Evolutionary conservation across 1,139 yeast species (phyloP).

Genomic region (Kodamaea fungicola): DNA sequence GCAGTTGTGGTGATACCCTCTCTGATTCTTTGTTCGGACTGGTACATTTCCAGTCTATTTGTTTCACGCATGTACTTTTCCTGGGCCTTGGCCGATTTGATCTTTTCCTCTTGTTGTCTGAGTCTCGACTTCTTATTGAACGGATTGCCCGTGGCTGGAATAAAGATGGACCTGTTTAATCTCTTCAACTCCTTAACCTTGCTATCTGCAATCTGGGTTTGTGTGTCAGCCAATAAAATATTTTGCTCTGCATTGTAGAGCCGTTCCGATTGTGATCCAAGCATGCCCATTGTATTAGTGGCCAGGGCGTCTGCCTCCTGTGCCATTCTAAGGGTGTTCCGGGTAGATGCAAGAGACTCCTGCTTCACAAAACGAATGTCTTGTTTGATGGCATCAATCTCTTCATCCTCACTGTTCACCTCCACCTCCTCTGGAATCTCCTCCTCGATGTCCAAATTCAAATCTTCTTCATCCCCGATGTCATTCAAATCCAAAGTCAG

Average conservation of each 20-base stretch:
- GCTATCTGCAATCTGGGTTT: conserved; percentile 77
- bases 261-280: conserved; percentile 89
- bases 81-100: conserved; percentile 62
- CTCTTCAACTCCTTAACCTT: conserved; percentile 79
- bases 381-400: conserved; percentile 82
- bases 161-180: conserved; percentile 77
- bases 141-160: conserved; percentile 81
- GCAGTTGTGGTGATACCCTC: conserved; percentile 40
- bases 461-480: conserved; percentile 38
- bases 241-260: conserved; percentile 77
- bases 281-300: conserved; percentile 82
- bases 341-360: conserved; percentile 79
- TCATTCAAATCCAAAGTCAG: conserved; percentile 34
- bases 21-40: conserved; percentile 45
- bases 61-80: conserved; percentile 51
- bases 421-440: conserved; percentile 40
- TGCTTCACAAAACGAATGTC: conserved; percentile 84
- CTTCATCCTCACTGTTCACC: conserved; percentile 68
- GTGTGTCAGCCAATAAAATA: conserved; percentile 74
- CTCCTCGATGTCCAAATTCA: conserved; percentile 37
- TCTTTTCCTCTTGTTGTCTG: conserved; percentile 69
- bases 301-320: conserved; percentile 92
- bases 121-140: conserved; percentile 79
- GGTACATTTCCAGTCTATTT: conserved; percentile 42
- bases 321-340: conserved; percentile 84